Conservation (phyloP, 176 grass and related monocot genomes). For the Secale cereale region DNA sequence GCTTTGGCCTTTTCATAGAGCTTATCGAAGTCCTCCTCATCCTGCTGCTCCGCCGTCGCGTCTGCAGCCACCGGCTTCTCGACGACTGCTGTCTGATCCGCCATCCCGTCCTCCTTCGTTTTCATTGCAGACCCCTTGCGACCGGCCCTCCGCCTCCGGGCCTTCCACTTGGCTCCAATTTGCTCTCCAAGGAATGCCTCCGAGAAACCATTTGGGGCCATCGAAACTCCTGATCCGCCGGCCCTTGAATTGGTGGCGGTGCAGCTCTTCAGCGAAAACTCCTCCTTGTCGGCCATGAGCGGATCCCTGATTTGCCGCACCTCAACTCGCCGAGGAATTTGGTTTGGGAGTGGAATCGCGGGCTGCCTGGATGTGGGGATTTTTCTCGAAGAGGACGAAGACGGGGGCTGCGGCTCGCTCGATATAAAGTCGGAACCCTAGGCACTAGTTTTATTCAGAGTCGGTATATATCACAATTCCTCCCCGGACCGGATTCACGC, state of each 20-base stretch:
- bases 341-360: background rate
- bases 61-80: background rate
- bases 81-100: too few relatives aligned
- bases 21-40: background rate
- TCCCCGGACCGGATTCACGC: too few relatives aligned
- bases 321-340: background rate
- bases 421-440: background rate
- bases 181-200: background rate
- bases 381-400: background rate
- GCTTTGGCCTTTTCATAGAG: background rate
- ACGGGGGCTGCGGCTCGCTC: background rate
- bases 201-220: background rate
- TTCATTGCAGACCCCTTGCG: background rate
- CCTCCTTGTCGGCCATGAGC: background rate
- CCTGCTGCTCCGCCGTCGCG: background rate
- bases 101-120: background rate
- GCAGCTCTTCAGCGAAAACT: background rate
- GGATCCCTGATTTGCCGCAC: background rate
- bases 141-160: background rate
- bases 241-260: background rate
- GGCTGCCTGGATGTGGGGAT: background rate
- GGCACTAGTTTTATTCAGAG: too few relatives aligned
- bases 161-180: background rate
- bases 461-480: too few relatives aligned
- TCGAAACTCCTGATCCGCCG: background rate